Base-by-base conservation (phyloP, 768 basidiomycete genomes). In the Xerocomus potaroensis region DNA sequence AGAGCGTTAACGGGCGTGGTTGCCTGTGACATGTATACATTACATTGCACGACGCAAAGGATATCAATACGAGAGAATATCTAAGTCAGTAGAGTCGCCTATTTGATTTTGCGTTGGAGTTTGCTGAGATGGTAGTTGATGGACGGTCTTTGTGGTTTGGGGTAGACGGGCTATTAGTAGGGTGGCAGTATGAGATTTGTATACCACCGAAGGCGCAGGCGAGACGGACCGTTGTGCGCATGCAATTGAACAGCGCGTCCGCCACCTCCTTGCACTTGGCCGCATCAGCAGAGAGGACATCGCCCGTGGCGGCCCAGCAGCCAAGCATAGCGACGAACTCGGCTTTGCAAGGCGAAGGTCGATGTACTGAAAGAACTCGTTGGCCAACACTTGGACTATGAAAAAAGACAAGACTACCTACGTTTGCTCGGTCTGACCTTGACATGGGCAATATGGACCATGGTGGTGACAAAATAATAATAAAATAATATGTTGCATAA, bases 41-140 rank as follows among this genome's bases (percentile, higher is more conserved):
- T 51, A 51, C 57, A 52, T 55, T 41, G 54, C 41, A 53, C 41
- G 43, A 39, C 35, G 46, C 39, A 44, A 43, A 32, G 50, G 44
- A 50, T 47, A 55, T 47, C 41, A 32, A 52, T 21, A 51, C 39
- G 46, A 22, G 27, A 16, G 41, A 51, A 33, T 52, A 60, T 50
- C 59, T 60, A 60, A 45, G 33, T 19, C 19, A 34, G 47, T 60
- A 59, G 43, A 24, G 16, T 22, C 34, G 47, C 71, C 72, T 78
- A 86, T 75, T 86, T 86, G 55, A 82, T 76, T 50, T 74, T 79
- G 62, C 87, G 88, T 51, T 79, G 76, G 52, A 91, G 73, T 64
- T 89, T 80, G 57, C 87, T 83, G 54, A 93, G 80, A 66, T 92
- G 89, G 64, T 90, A 93, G 67, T 94, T 93, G 72, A 94, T 91